Base-by-base conservation (phyloP, 2,329 filamentous ascomycete genomes). In the Aspergillus pseudotamarii region DNA sequence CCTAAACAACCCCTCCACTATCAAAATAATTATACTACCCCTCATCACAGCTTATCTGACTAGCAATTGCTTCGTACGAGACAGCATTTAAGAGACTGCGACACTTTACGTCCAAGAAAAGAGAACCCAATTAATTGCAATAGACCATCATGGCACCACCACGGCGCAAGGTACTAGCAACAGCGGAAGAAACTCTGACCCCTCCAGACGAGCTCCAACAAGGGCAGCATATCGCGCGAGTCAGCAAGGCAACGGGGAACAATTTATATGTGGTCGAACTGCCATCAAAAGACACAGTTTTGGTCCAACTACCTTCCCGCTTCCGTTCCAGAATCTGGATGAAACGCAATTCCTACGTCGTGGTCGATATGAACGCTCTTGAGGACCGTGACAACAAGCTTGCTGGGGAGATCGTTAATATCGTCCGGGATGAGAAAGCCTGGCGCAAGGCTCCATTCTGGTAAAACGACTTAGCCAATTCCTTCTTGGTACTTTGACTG, bases 301-400 rank as follows among this genome's bases (percentile, higher is more conserved):
- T 96, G 21, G 89, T 93, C 26, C 93, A 97, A 82, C 87, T 99
- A 23, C 90, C 92, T 11, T 83, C 92, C 30, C 88, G 89, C 46
- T 97, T 98, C 76, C 91, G 94, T 65, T 95, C 92, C 68, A 95
- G 92, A 2, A 92, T 98, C 67, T 98, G 93, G 92, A 91, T 98
- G 76, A 94, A 91, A 78, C 89, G 93, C 21, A 91, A 93, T 34
- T 92, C 93, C 0, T 98, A 90, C 77, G 93, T 97, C 34, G 80
- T 98, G 12, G 85, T 97, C 16, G 91, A 98, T 68, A 90, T 87
- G 28, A 83, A 84, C 34, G 83, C 86, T 2, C 82, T 89, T 43
- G 87, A 88, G 32, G 87, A 85, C 28, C 81, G 89, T 58, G 89
- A 90, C 51, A 93, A 93, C 71, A 93, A 93, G 76, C 86, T 96